These are phyloP conservation scores for Apostasia ramifera DNA, from an alignment of 106 monocot genomes.

Conservation along the genomic window DNA sequence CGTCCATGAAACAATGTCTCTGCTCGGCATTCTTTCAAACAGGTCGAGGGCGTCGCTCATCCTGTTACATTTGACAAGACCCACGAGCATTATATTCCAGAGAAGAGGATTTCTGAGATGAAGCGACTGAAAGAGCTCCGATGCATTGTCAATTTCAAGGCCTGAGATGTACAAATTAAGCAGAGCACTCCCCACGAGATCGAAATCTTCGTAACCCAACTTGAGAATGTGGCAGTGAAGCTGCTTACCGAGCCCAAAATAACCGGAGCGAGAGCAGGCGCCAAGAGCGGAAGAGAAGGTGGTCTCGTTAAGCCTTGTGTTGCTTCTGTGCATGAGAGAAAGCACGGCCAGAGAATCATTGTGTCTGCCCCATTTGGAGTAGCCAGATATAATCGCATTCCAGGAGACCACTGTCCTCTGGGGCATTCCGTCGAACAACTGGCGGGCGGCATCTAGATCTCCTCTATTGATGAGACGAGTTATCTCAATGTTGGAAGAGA, in stretches of 20 bases:
- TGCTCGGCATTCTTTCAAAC: slow-evolving; percentile 16
- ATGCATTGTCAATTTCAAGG: slow-evolving; percentile 13
- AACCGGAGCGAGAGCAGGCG: slow-evolving; percentile 7
- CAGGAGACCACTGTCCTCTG: slow-evolving; percentile 19
- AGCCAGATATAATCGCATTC: slow-evolving; percentile 17
- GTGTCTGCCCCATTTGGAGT: slow-evolving; percentile 10
- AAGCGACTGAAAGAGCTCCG: slow-evolving; percentile 15
- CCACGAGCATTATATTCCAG: slow-evolving; percentile 31
- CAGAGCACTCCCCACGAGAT: slow-evolving; percentile 20
- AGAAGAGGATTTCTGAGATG: slow-evolving; percentile 15
- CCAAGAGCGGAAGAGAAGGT: slow-evolving; percentile 17
- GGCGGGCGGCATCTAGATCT: slow-evolving; percentile 6
- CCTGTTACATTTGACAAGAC: slow-evolving; percentile 23
- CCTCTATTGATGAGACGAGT: not conserved
- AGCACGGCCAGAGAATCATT: slow-evolving; percentile 6
- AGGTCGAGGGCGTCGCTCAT: slow-evolving; percentile 21
- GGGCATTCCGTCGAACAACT: slow-evolving; percentile 22
- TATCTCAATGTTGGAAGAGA: slow-evolving; percentile 3
- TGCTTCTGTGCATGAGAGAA: slow-evolving; percentile 9
- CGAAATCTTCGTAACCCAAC: slow-evolving; percentile 24
- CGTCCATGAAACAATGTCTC: slow-evolving; percentile 32
- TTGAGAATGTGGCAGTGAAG: slow-evolving; percentile 17
- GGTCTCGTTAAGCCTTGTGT: slow-evolving; percentile 14
- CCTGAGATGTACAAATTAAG: slow-evolving; percentile 30
- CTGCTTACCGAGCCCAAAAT: slow-evolving; percentile 10